Evolutionary conservation across 495 filamentous ascomycete species (phyloP).

Genomic region (Parathielavia appendiculata): DNA sequence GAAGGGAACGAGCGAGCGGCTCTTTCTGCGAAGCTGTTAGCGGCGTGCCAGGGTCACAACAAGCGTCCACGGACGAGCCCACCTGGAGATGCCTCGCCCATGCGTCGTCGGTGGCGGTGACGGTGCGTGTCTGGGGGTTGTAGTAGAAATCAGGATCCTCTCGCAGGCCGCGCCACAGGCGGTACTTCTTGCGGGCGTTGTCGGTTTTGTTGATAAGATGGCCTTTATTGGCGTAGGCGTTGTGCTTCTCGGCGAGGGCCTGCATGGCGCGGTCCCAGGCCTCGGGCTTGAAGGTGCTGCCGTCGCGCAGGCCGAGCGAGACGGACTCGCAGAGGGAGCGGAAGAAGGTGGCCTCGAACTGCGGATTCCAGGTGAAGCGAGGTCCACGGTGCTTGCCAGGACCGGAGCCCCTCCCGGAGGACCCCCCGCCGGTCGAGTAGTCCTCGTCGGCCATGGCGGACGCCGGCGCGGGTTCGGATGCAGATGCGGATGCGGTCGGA

Average conservation of each 20-base stretch:
- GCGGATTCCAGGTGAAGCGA: conserved; percentile 48
- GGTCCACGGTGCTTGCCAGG: conserved; percentile 42
- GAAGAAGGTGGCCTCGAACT: conserved; percentile 49
- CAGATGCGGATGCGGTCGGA: neutral
- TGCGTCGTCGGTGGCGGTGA: conserved; percentile 45
- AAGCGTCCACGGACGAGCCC: neutral
- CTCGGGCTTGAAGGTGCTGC: conserved; percentile 49
- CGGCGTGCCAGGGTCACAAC: neutral
- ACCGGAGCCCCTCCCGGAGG: conserved; percentile 13
- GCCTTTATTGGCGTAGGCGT: conserved; percentile 45
- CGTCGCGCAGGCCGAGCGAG: conserved; percentile 43
- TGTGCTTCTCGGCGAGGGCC: conserved; percentile 43
- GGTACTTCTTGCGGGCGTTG: conserved; percentile 51
- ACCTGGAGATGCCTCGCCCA: conserved; percentile 48
- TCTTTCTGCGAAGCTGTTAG: conserved; percentile 34
- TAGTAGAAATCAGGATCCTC: conserved; percentile 48
- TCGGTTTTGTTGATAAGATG: conserved; percentile 52
- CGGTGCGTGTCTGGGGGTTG: conserved; percentile 38
- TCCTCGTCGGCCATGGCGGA: conserved; percentile 36
- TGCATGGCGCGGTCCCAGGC: conserved; percentile 48
- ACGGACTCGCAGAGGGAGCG: conserved; percentile 48
- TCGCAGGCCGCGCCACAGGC: conserved; percentile 47
- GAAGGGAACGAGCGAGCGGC: conserved; percentile 43
- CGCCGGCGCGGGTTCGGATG: conserved; percentile 2
- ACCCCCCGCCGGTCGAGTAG: conserved; percentile 23